Evolutionary conservation across 192 early-diverging fungal genomes (phyloP).

Genomic region (Borealophlyctis nickersoniae): DNA sequence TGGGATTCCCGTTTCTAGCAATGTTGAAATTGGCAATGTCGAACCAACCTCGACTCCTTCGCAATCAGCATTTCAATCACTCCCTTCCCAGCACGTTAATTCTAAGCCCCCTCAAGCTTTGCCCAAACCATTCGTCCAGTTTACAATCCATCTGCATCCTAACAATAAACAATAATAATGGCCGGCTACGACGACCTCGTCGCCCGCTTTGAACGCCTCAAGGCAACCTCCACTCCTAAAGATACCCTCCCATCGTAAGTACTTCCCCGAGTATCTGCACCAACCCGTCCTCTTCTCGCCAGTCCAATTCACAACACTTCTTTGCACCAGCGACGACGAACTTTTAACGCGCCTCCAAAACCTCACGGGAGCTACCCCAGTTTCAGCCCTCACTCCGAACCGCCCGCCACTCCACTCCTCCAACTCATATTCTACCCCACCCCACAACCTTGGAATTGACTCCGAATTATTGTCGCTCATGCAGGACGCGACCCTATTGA

Average conservation of each 20-base stretch:
- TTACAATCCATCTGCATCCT: no score
- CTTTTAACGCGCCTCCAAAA: slow-evolving; percentile 19
- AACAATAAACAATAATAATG: no score
- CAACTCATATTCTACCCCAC: neutral
- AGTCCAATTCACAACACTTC: neutral
- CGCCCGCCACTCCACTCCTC: neutral
- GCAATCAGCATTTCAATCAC: no score
- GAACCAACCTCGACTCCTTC: no score
- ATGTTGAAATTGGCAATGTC: no score
- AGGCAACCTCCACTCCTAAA: slow-evolving; percentile 1
- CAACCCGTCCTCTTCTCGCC: neutral
- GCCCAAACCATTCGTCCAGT: no score
- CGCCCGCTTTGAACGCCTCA: slow-evolving; percentile 25
- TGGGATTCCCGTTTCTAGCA: no score
- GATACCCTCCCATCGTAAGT: slow-evolving; percentile 12
- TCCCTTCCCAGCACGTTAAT: no score
- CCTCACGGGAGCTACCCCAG: slow-evolving; percentile 26
- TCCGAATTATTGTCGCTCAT: slow-evolving; percentile 16
- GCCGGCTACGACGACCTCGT: slow-evolving; percentile 19
- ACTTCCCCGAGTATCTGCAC: neutral
- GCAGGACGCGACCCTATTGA: slow-evolving; percentile 4
- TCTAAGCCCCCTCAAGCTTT: no score
- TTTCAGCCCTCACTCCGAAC: slow-evolving; percentile 5
- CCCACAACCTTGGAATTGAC: slow-evolving; percentile 5
- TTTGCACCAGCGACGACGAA: slow-evolving; percentile 24